A percentile compares a stretch with the other conserved stretches of the same genome.
Conservation (phyloP, 2,329 filamentous ascomycete genomes). For the Paramyrothecium sp. region DNA sequence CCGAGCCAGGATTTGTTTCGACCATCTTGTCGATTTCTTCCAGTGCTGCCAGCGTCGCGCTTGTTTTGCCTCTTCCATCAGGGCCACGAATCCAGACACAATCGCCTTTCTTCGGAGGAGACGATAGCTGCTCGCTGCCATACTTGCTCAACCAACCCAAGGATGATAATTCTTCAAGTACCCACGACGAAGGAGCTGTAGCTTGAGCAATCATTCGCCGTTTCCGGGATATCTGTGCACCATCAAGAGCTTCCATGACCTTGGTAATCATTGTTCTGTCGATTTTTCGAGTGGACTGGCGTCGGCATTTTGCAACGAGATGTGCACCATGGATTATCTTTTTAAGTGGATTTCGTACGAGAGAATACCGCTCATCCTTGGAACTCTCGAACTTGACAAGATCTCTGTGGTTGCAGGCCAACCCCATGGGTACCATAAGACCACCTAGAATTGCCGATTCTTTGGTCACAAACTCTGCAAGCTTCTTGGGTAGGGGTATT, state of each 20-base stretch:
- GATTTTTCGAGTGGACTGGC: constrained; percentile 33
- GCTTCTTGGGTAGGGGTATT: constrained; percentile 25
- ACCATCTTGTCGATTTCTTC: constrained; percentile 30
- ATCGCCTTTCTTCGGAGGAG: constrained; percentile 17
- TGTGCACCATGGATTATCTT: constrained; percentile 33
- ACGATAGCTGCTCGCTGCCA: neutral
- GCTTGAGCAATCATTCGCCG: constrained; percentile 24
- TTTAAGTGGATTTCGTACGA: constrained; percentile 35
- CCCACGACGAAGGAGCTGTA: constrained; percentile 35
- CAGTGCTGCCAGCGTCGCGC: constrained; percentile 35
- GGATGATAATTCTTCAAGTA: constrained; percentile 33
- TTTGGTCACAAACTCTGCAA: constrained; percentile 35
- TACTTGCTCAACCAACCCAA: constrained; percentile 29
- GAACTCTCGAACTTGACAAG: constrained; percentile 40
- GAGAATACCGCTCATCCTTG: constrained; percentile 33
- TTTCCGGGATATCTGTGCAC: constrained; percentile 30
- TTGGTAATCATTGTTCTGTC: constrained; percentile 28
- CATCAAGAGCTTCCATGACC: constrained; percentile 30
- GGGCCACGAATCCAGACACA: constrained; percentile 38
- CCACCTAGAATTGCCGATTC: constrained; percentile 38
- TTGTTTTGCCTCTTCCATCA: constrained; percentile 40
- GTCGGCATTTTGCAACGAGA: constrained; percentile 31
- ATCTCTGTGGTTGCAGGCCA: constrained; percentile 36
- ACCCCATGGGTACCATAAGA: constrained; percentile 27
- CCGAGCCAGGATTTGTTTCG: constrained; percentile 17